Percentiles rank a stretch among this genome's conserved stretches.
Conservation (phyloP, 805 yeast species). For the Phaffomyces thermotolerans region DNA sequence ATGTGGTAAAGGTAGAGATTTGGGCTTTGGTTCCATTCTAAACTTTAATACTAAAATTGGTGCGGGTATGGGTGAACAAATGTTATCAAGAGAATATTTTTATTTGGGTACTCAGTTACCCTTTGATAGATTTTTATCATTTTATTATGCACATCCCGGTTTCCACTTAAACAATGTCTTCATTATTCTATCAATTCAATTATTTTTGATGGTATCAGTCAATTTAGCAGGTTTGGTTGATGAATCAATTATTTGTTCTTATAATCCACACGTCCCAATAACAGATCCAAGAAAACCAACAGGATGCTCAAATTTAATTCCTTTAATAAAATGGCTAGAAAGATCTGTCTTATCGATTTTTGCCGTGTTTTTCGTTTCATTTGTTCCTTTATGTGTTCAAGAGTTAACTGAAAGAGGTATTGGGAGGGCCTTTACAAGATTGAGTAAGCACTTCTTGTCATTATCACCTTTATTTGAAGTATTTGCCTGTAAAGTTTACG, state of each 20-base stretch:
- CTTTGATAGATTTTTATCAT: conserved; percentile 68
- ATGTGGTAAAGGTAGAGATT: conserved; percentile 83
- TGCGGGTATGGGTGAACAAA: conserved; percentile 88
- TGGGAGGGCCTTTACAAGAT: conserved; percentile 58
- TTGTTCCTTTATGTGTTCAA: conserved; percentile 69
- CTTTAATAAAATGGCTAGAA: conserved; percentile 68
- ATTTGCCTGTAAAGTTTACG: conserved; percentile 70
- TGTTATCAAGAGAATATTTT: conserved; percentile 75
- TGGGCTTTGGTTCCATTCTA: conserved; percentile 77
- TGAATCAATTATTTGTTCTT: conserved; percentile 55
- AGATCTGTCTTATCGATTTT: conserved; percentile 68
- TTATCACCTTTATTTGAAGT: conserved; percentile 75
- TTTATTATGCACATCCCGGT: conserved; percentile 83
- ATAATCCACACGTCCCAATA: conserved; percentile 48
- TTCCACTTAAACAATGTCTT: conserved; percentile 76
- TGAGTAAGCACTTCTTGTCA: conserved; percentile 60
- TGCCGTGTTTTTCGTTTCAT: conserved; percentile 66
- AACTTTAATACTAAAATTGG: conserved; percentile 82
- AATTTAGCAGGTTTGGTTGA: conserved; percentile 59
- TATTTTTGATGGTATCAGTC: conserved; percentile 49
- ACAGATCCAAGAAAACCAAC: conserved; percentile 55
- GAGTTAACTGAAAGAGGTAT: conserved; percentile 72
- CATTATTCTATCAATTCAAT: conserved; percentile 59
- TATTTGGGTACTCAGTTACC: conserved; percentile 73
- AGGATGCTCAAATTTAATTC: conserved; percentile 67